Base-by-base conservation (phyloP, 73 alveolate genomes). In the Tetrahymena thermophila region DNA sequence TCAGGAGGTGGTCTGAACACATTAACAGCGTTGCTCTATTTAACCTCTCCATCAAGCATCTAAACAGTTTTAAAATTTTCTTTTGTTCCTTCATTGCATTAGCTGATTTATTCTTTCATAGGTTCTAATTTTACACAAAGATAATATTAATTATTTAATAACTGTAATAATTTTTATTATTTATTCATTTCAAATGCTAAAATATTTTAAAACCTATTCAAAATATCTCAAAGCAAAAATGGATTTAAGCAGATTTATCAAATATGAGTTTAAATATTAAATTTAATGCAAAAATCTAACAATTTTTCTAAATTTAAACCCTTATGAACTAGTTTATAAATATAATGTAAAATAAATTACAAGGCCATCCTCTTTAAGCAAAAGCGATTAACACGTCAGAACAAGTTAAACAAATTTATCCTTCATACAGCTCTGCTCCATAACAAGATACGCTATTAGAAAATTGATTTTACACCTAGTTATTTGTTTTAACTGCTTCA, bases 351-450 rank as follows among this genome's bases (percentile, higher is more conserved):
- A 71, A 71, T 19, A n/a, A 28, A 71, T 71, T 71, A 71, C 89
- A 71, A 19, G 89, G 89, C 89, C 89, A 71, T 71, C 89, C 89
- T 71, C 89, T 71, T 71, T 71, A 71, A 25, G 89, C 89, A n/a
- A 71, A 71, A 23, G 89, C 89, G 31, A 71, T 71, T 28, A 71
- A 31, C 31, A 71, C 89, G 13, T 71, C 89, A 71, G 89, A 23
- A 34, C 89, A 71, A 71, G 89, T 71, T 19, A 71, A 71, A 21
- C 89, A 71, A 19, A 71, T 25, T n/a, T 71, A 31, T 10, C 89
- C 89, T 71, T 71, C 89, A 71, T 71, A 31, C 4, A 71, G 35
- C 89, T 71, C 89, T 19, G 89, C 89, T 25, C 89, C 89, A n/a
- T 71, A 71, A 21, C 89, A 71, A 23, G 89, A 71, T 28, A 71